These are phyloP conservation scores for Pestalotiopsis sp. DNA, from an alignment of 2,329 filamentous ascomycete genomes.

Conservation along the genomic window DNA sequence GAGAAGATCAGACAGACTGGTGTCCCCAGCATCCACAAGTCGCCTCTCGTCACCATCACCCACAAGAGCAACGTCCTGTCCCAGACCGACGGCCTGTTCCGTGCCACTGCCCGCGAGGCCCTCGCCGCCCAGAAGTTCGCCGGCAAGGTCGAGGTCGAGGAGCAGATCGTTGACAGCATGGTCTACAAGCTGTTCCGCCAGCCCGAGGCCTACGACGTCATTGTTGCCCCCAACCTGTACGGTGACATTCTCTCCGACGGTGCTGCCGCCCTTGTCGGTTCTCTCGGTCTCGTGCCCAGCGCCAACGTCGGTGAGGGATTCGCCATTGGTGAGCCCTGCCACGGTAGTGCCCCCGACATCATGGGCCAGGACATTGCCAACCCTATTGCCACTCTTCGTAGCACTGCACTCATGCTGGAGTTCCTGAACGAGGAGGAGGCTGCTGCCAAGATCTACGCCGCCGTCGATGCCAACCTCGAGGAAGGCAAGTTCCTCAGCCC, in stretches of 20 bases:
- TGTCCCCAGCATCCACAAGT: slow-evolving; percentile 61
- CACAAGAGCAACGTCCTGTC: slow-evolving; percentile 98
- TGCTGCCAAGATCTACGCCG: slow-evolving; percentile 86
- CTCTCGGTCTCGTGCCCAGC: slow-evolving; percentile 86
- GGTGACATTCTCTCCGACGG: slow-evolving; percentile 96
- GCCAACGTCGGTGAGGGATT: slow-evolving; percentile 95
- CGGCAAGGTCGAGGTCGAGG: slow-evolving; percentile 70
- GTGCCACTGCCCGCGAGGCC: slow-evolving; percentile 74
- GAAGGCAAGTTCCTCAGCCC: slow-evolving; percentile 83
- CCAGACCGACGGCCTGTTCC: slow-evolving; percentile 96
- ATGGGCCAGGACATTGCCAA: slow-evolving; percentile 92
- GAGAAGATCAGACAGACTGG: slow-evolving; percentile 74
- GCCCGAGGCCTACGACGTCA: slow-evolving; percentile 93
- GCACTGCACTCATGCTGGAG: slow-evolving; percentile 92
- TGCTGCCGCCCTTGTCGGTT: slow-evolving; percentile 90
- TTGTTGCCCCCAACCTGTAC: slow-evolving; percentile 96
- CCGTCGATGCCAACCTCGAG: slow-evolving; percentile 87
- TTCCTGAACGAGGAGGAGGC: slow-evolving; percentile 87
- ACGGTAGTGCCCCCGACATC: slow-evolving; percentile 95
- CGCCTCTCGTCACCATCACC: slow-evolving; percentile 87
- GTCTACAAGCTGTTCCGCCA: slow-evolving; percentile 99
- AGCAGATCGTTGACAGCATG: slow-evolving; percentile 99
- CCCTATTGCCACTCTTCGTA: slow-evolving; percentile 91
- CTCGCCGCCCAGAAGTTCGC: slow-evolving; percentile 69
- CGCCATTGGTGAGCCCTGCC: slow-evolving; percentile 97